Base-by-base conservation (phyloP, 2,329 filamentous ascomycete species). In the Zalaria sp. region DNA sequence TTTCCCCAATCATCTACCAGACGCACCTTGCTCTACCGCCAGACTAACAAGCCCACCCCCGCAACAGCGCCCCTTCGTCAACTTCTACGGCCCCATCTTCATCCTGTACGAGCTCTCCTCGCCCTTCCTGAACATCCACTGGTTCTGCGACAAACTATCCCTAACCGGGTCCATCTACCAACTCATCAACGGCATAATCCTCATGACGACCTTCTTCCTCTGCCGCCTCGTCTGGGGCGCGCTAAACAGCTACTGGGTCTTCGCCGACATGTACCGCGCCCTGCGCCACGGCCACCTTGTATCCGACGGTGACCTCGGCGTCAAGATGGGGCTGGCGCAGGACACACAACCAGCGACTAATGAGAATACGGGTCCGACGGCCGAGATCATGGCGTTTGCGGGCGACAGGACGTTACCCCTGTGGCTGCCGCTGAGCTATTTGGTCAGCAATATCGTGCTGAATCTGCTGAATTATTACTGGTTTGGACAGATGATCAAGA, bases 71-170 rank as follows among this genome's bases (percentile, higher is more conserved):
- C 85, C 85, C 2, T 88, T 89, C 54, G 71, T 88, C 49, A 88
- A 89, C 66, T 88, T 79, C 66, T 93, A 91, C 61, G 81, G 75
- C 43, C 73, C 74, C 43, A 76, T 77, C 45, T 93, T 93, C 61
- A 84, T 93, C 53, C 78, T 91, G 44, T 93, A 87, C 74, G 85
- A 93, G 61, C 73, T 93, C 34, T 88, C 83, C 26, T 83, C 81
- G 4, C 83, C 84, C 5, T 88, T 91, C 61, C 71, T 91, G 44
- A 93, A 93, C 58, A 74, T 89, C 57, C 85, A 93, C 67, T 93
- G 85, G 85, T 91, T 91, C 67, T 84, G 83, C 63, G 85, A 93
- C 63, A 93, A 93, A 66, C 67, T 89, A 45, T 73, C 77, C 53
- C 78, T 86, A 70, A 91, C 85, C 0, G 85, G 85, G 31, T 78